Percentiles rank a stretch among this genome's conserved stretches.
Evolutionary conservation across 495 filamentous ascomycete species (phyloP).

Genomic region (Poronia punctata): DNA sequence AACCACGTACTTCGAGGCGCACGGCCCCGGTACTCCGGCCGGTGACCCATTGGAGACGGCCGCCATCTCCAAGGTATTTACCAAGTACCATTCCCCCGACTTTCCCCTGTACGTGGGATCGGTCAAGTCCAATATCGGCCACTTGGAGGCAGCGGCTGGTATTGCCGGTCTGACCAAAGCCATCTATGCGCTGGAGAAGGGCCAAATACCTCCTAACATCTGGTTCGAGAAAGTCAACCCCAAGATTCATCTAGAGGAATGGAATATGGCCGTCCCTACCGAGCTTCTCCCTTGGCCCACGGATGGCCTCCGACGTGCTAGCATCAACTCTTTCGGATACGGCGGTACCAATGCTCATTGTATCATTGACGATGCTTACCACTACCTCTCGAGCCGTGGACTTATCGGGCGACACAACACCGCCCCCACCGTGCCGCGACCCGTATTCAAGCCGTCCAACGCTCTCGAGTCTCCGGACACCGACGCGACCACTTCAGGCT

Average conservation of each 20-base stretch:
- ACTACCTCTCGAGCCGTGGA: constrained; percentile 15
- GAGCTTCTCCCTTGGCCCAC: constrained; percentile 24
- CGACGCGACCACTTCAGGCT: constrained; percentile 8
- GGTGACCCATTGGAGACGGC: constrained; percentile 46
- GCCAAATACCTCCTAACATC: constrained; percentile 32
- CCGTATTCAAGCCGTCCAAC: constrained; percentile 1
- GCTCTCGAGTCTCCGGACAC: constrained; percentile 5
- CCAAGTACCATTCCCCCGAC: constrained; percentile 40
- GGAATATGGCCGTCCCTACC: constrained; percentile 28
- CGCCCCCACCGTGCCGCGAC: constrained; percentile 9
- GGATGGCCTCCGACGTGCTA: constrained; percentile 21
- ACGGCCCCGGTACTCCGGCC: constrained; percentile 37
- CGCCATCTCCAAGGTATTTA: constrained; percentile 40
- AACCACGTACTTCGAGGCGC: constrained; percentile 40
- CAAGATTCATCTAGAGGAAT: constrained; percentile 29
- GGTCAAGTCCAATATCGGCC: constrained; percentile 42
- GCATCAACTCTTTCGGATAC: constrained; percentile 34
- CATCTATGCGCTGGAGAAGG: constrained; percentile 41
- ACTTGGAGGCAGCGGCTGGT: constrained; percentile 38
- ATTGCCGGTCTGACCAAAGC: constrained; percentile 48
- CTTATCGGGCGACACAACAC: constrained; percentile 17
- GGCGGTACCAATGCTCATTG: constrained; percentile 35
- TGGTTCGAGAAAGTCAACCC: constrained; percentile 43
- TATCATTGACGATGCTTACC: constrained; percentile 22
- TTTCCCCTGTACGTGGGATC: constrained; percentile 37